Base-by-base conservation (phyloP, 2,329 filamentous ascomycete genomes). In the Diplocarpon rosae region DNA sequence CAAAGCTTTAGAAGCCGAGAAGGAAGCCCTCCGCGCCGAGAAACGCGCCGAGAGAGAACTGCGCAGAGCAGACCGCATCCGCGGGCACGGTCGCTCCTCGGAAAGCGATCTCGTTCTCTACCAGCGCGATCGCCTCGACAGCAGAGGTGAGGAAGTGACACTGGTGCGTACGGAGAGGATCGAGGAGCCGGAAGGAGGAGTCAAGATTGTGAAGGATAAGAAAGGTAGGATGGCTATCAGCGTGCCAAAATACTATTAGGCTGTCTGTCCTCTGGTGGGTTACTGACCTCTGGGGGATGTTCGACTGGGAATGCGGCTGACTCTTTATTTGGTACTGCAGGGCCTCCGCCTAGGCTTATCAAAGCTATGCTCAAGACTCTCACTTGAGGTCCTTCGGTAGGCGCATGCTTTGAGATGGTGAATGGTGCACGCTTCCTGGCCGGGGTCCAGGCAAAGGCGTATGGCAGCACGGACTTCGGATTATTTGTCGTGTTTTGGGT, bases 161-260 rank as follows among this genome's bases (percentile, higher is more conserved):
- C 65, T 80, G 5, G 57, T 68, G 4, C 66, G 71, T 50, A 56
- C 51, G 27, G 74, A 79, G 63, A 69, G 65, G 57, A 62, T 76
- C 41, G 68, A 73, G 52, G 71, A 71, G 56, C 73, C 72, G 52
- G 75, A 75, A 66, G 59, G 73, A 68, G 61, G 75, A 43, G 69
- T 84, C 51, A 72, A 83, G 56, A 78, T 95, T 58, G 84, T 87
- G 68, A 87, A 84, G 72, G 87, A 95, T 69, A 83, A 83, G 72
- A 92, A 85, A 88, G 88, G 89, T 93, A 92, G 82, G 84, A 80
- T 92, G 78, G 78, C 80, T 71, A 80, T 89, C 69, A 85, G 83
- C 70, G 76, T 85, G 66, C 84, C 83, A 60, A 78, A 80, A 69
- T 50, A 59, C 66, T 76, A 70, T 66, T 73, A 66, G 35, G 32